Percentiles rank a stretch among this genome's conserved stretches.
Evolutionary conservation across 495 filamentous ascomycete genomes (phyloP).

Genomic region (Rhypophila decipiens): DNA sequence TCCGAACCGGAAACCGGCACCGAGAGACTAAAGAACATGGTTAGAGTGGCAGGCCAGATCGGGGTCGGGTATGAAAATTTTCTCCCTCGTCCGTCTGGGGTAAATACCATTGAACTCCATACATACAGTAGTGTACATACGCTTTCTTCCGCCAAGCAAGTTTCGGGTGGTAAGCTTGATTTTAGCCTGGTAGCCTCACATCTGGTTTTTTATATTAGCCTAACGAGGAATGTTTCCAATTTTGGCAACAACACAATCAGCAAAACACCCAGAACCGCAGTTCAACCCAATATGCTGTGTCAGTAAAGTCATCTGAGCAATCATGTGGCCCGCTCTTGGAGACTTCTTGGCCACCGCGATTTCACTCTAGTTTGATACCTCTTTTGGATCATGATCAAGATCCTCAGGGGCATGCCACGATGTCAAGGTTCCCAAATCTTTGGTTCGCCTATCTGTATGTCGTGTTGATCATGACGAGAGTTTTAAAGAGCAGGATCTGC

Average conservation of each 20-base stretch:
- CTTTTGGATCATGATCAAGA: background rate
- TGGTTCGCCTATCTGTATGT: constrained; percentile 1
- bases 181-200: constrained; percentile 1
- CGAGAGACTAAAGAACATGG: background rate
- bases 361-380: no score
- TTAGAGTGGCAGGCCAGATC: background rate
- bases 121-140: no score
- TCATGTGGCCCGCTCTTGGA: background rate
- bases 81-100: background rate
- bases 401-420: background rate
- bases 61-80: background rate
- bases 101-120: background rate
- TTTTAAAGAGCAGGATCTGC: no score
- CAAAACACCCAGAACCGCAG: background rate
- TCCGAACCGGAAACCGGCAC: background rate
- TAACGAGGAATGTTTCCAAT: background rate
- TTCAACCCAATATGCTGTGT: background rate
- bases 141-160: background rate
- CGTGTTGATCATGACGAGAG: constrained; percentile 1
- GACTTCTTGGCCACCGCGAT: background rate
- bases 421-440: background rate
- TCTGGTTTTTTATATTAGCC: constrained; percentile 1
- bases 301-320: background rate
- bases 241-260: constrained; percentile 1
- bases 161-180: background rate